Base-by-base conservation (phyloP, 2,329 filamentous ascomycete genomes). In the Alternaria sp. region DNA sequence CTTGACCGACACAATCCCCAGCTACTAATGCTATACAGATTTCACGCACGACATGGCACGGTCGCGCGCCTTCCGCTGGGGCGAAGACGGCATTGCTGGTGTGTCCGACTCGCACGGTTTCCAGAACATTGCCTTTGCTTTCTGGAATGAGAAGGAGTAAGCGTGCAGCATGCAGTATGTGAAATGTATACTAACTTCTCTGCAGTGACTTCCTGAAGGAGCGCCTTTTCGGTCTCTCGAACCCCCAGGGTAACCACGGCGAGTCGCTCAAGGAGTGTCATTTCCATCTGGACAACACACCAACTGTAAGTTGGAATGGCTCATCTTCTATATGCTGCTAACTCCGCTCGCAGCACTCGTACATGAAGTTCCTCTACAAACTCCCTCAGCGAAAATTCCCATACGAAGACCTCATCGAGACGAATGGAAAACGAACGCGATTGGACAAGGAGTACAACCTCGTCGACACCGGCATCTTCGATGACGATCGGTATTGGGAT, bases 341-440 rank as follows among this genome's bases (percentile, higher is more conserved):
- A 66, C 66, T 70, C 44, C 4, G 26, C 20, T 16, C 59, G 61
- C 77, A 94, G 91, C 94, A 97, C 80, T 96, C 94, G 28, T 98
- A 98, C 83, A 98, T 98, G 94, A 98, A 98, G 80, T 96, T 89
- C 75, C 89, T 98, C 68, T 98, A 98, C 87, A 98, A 98, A 80
- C 96, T 97, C 72, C 95, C 95, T 0, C 94, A 98, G 80, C 87
- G 86, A 71, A 88, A 90, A 65, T 98, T 98, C 73, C 95, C 94
- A 3, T 98, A 98, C 82, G 86, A 97, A 78, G 89, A 97, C 66
- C 84, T 98, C 47, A 82, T 96, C 66, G 84, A 92, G 65, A 92
- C 96, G 75, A 98, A 97, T 75, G 93, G 89, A 43, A 87, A 85
- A 67, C 88, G 94, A 66, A 85, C 86, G 57, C 92, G 90, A 78